A percentile compares a stretch with the other conserved stretches of the same genome.
phyloP scores from a whole-genome alignment of 495 filamentous ascomycete species.

The Lophium mytilinum region DNA sequence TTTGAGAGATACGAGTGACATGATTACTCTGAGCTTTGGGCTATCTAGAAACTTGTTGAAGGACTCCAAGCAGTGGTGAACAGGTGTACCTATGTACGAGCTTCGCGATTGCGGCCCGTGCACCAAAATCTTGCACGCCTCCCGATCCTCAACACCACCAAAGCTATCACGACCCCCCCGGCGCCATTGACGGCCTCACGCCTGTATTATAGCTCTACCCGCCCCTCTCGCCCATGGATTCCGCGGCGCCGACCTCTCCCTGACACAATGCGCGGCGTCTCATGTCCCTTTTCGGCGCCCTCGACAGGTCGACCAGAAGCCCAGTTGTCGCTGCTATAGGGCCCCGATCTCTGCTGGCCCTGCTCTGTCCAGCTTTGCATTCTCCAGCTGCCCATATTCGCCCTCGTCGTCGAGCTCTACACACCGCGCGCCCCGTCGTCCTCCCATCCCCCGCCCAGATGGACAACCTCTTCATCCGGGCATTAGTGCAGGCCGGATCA shows the following conservation, averaged over 20 bases:
- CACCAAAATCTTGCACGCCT: too few species aligned
- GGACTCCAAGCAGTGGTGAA: too few species aligned
- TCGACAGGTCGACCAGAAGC: conserved; percentile 43
- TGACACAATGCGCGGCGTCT: conserved; percentile 55
- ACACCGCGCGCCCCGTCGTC: conserved; percentile 1
- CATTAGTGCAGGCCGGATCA: conserved; percentile 54
- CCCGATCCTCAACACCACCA: too few species aligned
- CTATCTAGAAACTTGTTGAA: too few species aligned
- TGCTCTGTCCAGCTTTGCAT: conserved; percentile 31
- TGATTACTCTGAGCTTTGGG: too few species aligned
- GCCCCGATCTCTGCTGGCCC: conserved; percentile 37
- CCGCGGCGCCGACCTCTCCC: conserved; percentile 6
- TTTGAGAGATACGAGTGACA: too few species aligned
- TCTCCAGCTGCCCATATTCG: neutral
- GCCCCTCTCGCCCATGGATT: too few species aligned
- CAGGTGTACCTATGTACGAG: too few species aligned
- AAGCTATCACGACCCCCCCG: too few species aligned
- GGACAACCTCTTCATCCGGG: conserved; percentile 55
- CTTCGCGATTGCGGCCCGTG: too few species aligned
- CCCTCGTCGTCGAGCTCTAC: conserved; percentile 4
- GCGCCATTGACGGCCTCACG: too few species aligned
- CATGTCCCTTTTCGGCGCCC: conserved; percentile 56
- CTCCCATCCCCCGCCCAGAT: conserved; percentile 28
- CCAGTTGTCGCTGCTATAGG: conserved; percentile 42
- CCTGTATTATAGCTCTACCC: too few species aligned